These are phyloP conservation scores for Fusarium decemcellulare DNA, from an alignment of 2,329 filamentous ascomycete species.

Conservation along the genomic window DNA sequence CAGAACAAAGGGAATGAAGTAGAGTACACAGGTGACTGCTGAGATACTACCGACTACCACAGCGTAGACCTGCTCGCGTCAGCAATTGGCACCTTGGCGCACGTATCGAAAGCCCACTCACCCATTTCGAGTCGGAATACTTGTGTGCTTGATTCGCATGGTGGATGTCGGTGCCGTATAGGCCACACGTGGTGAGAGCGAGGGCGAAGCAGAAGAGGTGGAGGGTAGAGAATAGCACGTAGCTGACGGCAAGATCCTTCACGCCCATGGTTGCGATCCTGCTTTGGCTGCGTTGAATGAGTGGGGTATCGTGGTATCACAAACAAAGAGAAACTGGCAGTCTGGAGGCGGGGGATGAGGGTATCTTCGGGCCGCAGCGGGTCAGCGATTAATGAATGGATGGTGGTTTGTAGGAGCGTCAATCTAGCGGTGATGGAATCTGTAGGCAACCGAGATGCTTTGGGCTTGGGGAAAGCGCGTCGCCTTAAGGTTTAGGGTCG, in stretches of 20 bases:
- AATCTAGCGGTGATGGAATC: slow-evolving; percentile 12
- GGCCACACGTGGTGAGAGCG: slow-evolving; percentile 81
- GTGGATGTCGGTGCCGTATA: slow-evolving; percentile 81
- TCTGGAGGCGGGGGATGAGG: slow-evolving; percentile 8
- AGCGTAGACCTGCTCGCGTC: slow-evolving; percentile 73
- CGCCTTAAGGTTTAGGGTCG: slow-evolving; percentile 1
- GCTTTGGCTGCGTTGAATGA: neutral
- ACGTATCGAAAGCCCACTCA: slow-evolving; percentile 53
- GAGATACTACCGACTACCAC: slow-evolving; percentile 77
- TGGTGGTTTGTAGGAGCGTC: neutral
- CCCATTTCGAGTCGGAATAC: slow-evolving; percentile 78
- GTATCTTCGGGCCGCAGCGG: slow-evolving; percentile 17
- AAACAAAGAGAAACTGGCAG: neutral
- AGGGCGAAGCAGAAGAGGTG: slow-evolving; percentile 84
- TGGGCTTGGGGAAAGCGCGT: slow-evolving; percentile 12
- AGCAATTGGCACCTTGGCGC: slow-evolving; percentile 13
- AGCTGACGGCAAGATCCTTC: slow-evolving; percentile 61
- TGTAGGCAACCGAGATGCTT: neutral
- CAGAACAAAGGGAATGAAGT: slow-evolving; percentile 74
- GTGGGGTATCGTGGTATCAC: slow-evolving; percentile 5
- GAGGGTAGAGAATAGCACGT: slow-evolving; percentile 71
- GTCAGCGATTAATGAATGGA: slow-evolving; percentile 2
- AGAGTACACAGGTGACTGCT: slow-evolving; percentile 74
- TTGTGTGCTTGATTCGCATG: slow-evolving; percentile 63
- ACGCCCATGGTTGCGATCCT: slow-evolving; percentile 57